Conservation (phyloP, 129 eudicot species). For the Deinandra increscens region DNA sequence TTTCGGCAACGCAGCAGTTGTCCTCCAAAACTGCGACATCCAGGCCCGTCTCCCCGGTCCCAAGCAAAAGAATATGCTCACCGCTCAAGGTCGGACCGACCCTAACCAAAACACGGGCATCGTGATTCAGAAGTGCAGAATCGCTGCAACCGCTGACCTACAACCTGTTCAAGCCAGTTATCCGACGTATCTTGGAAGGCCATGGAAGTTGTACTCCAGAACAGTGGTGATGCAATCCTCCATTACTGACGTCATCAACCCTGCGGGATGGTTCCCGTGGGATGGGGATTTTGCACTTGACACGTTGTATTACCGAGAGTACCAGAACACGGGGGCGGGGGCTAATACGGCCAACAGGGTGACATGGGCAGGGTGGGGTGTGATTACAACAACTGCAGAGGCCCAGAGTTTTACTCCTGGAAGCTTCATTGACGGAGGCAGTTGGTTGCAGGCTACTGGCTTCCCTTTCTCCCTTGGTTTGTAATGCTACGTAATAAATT, state of each 20-base stretch:
- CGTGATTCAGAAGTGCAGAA: neutral
- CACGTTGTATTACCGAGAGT: slow-evolving; percentile 8
- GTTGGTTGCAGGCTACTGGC: slow-evolving; percentile 12
- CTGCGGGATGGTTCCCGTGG: slow-evolving; percentile 13
- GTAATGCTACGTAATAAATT: neutral
- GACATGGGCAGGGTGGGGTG: slow-evolving; percentile 12
- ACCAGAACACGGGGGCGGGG: neutral
- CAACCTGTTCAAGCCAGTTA: slow-evolving; percentile 1
- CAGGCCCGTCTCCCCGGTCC: slow-evolving; percentile 5
- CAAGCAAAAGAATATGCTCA: slow-evolving; percentile 13
- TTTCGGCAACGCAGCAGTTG: slow-evolving; percentile 5
- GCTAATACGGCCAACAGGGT: slow-evolving; percentile 1
- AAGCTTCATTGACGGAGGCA: slow-evolving; percentile 3
- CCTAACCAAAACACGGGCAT: slow-evolving; percentile 19
- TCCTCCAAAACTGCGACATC: slow-evolving; percentile 2
- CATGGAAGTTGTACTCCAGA: slow-evolving; percentile 14
- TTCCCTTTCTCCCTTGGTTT: slow-evolving; percentile 7
- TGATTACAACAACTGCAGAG: neutral
- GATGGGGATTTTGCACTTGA: slow-evolving; percentile 6
- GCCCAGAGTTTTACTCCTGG: neutral
- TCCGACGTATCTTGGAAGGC: slow-evolving; percentile 14
- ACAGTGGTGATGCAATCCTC: slow-evolving; percentile 6
- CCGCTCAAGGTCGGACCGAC: slow-evolving; percentile 7
- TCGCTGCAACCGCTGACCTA: neutral
- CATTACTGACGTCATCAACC: slow-evolving; percentile 5